Evolutionary conservation across 2,329 filamentous ascomycete species (phyloP).

Genomic region (Aspergillus thermomutatus): DNA sequence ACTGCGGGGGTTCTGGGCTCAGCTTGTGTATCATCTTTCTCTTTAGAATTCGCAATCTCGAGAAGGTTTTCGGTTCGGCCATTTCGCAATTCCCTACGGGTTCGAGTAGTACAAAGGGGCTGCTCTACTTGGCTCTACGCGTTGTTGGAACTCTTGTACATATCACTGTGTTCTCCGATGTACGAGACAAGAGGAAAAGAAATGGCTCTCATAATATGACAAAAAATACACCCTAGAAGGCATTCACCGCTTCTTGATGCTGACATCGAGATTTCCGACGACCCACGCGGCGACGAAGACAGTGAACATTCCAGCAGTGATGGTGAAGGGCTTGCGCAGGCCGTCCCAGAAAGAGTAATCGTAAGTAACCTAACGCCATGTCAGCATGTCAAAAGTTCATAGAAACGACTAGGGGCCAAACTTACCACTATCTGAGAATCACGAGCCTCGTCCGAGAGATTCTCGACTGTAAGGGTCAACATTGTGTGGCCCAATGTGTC

Average conservation of each 20-base stretch:
- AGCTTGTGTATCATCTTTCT: neutral
- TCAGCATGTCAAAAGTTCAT: conserved; percentile 5
- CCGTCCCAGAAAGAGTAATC: conserved; percentile 72
- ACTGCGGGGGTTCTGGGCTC: neutral
- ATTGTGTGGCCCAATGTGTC: conserved; percentile 87
- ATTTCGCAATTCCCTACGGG: neutral
- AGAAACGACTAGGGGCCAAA: conserved; percentile 5
- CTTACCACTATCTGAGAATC: conserved; percentile 72
- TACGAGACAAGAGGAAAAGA: conserved; percentile 13
- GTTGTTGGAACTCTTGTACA: neutral
- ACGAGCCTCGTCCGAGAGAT: conserved; percentile 85
- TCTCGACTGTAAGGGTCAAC: conserved; percentile 74
- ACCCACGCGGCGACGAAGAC: conserved; percentile 73
- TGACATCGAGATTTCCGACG: conserved; percentile 74
- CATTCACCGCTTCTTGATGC: conserved; percentile 62
- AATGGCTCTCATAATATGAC: conserved; percentile 7
- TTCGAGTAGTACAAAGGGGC: neutral
- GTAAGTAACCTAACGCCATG: conserved; percentile 62
- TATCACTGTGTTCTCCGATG: neutral
- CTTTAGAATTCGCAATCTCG: neutral
- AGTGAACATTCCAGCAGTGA: conserved; percentile 70
- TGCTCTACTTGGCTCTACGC: neutral
- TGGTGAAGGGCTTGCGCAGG: conserved; percentile 80
- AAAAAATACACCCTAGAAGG: conserved; percentile 13
- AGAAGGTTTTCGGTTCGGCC: neutral